Conservation (phyloP, 768 basidiomycete genomes). For the Favolaschia claudopus region DNA sequence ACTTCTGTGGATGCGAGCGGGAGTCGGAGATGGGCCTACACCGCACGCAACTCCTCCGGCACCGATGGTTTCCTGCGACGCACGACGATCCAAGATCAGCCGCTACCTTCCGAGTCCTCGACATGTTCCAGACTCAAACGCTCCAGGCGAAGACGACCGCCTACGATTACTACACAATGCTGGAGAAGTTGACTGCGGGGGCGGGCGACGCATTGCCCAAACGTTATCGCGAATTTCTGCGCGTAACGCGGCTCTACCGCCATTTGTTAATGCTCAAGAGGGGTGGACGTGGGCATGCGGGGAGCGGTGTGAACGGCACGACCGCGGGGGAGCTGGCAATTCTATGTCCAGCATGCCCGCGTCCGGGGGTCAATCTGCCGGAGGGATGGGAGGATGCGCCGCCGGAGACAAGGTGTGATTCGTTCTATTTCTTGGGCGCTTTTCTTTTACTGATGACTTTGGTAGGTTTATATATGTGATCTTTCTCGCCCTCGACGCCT, state of each 20-base stretch:
- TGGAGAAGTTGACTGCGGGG: constrained; percentile 17
- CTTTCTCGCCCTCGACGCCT: neutral
- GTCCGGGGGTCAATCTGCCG: constrained; percentile 35
- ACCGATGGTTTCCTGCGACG: constrained; percentile 15
- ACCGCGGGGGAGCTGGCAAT: constrained; percentile 32
- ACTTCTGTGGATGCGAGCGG: constrained; percentile 37
- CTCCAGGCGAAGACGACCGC: constrained; percentile 18
- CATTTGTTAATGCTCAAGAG: constrained; percentile 37
- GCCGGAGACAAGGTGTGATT: neutral
- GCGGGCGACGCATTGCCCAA: constrained; percentile 7
- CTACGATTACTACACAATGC: constrained; percentile 20
- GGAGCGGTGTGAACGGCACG: constrained; percentile 28
- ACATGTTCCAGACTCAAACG: constrained; percentile 16
- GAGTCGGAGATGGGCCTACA: too few relatives aligned
- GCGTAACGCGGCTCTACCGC: constrained; percentile 25
- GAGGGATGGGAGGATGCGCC: constrained; percentile 26
- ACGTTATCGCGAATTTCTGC: constrained; percentile 15
- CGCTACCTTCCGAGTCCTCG: constrained; percentile 9
- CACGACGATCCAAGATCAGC: neutral
- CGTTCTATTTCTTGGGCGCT: neutral
- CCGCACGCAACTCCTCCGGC: neutral
- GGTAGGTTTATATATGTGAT: neutral
- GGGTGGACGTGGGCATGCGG: constrained; percentile 34
- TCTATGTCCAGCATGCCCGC: constrained; percentile 36
- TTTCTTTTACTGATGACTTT: neutral